Conservation (phyloP, 225 moss, liverwort and hornwort genomes). For the Physcomitrellopsis africana region DNA sequence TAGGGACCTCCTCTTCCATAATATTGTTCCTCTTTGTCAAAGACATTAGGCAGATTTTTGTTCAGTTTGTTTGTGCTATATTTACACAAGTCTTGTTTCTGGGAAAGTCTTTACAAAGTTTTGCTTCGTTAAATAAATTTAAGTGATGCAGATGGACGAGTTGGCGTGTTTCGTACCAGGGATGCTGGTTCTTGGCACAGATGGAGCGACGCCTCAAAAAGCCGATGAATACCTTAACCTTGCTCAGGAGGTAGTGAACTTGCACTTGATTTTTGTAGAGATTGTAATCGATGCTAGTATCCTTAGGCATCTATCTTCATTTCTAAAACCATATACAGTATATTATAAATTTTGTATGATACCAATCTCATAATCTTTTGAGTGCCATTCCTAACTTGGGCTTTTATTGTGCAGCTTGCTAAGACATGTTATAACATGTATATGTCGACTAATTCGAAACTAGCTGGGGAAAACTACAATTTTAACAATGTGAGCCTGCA, state of each 20-base stretch:
- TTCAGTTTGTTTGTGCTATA: not conserved
- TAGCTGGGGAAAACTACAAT: constrained; percentile 92
- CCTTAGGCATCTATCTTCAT: not conserved
- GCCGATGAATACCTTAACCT: constrained; percentile 77
- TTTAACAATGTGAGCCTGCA: constrained; percentile 57
- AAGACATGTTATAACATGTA: constrained; percentile 94
- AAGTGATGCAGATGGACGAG: constrained; percentile 84
- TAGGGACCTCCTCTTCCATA: not conserved
- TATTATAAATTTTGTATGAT: not conserved
- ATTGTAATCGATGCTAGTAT: not conserved
- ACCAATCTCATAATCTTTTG: not conserved
- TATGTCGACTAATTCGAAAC: constrained; percentile 71
- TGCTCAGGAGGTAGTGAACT: constrained; percentile 67
- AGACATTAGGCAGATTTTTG: not conserved
- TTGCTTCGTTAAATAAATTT: constrained; percentile 19
- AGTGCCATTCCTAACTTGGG: constrained; percentile 12
- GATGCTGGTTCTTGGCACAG: constrained; percentile 86
- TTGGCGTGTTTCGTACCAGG: constrained; percentile 96
- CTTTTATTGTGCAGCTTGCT: constrained; percentile 60
- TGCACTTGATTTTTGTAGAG: not conserved
- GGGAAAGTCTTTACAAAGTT: not conserved
- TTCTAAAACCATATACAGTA: not conserved
- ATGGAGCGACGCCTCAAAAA: constrained; percentile 78
- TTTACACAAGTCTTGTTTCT: constrained; percentile 3
- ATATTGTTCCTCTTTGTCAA: not conserved